phyloP scores from a whole-genome alignment of 345 rosid genomes.

The Conringia planisiliqua region DNA sequence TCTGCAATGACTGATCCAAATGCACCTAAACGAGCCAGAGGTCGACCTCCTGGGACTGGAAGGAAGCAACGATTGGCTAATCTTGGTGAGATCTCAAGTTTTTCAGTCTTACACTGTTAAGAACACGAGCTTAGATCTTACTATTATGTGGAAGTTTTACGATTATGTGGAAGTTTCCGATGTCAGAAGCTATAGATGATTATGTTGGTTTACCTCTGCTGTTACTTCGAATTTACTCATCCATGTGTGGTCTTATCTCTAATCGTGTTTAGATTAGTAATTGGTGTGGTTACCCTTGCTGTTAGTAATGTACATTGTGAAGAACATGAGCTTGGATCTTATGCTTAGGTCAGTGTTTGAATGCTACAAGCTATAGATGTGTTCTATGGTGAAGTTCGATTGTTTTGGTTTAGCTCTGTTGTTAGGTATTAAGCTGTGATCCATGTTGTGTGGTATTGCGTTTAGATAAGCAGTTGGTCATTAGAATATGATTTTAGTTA shows the following conservation, averaged over 20 bases:
- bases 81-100: constrained; percentile 56
- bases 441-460: background rate
- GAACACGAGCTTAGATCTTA: background rate
- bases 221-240: background rate
- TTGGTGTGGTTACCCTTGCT: background rate
- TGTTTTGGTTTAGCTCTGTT: constrained; percentile 3
- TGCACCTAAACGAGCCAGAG: constrained; percentile 58
- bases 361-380: background rate
- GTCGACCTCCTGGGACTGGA: constrained; percentile 97
- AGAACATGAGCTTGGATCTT: background rate
- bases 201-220: constrained; percentile 10
- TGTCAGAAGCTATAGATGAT: background rate
- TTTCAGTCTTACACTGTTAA: background rate
- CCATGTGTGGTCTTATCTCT: background rate
- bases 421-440: background rate
- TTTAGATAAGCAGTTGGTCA: background rate
- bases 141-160: too few species aligned
- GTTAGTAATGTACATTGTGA: background rate
- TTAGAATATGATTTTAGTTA: background rate
- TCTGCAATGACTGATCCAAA: constrained; percentile 51
- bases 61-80: constrained; percentile 91
- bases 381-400: background rate
- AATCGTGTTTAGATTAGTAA: background rate
- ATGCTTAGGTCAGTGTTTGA: background rate
- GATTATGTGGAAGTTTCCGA: background rate